Evolutionary conservation across 2,329 filamentous ascomycete species (phyloP), one percentile per base, ranked within the genome.

Genomic region (Penicillium frequentans): DNA sequence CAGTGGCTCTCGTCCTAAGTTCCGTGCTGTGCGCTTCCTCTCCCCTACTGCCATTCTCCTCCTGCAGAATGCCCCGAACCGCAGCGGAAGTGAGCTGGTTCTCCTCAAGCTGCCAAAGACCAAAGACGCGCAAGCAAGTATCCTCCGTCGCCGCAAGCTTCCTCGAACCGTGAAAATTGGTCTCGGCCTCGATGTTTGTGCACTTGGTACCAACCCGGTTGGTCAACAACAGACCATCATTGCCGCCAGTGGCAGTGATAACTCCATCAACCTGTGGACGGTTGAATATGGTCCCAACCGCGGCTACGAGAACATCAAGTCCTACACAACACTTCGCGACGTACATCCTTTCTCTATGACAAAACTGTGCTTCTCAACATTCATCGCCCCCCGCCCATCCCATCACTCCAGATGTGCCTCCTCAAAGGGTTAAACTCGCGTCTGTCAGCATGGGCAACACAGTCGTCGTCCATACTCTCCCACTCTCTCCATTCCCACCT

Each of bases 391-490:
- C 83, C 1, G 55, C 67, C 4, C 68, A 77, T 50, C 72, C 83
- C n/a, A 78, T 82, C 60, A 77, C 75, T 3, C 70, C 79, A 65
- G 72, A 77, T 54, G 77, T 76, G 50, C 69, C 72, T 37, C 80
- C 84, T 16, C 83, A 87, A 65, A 85, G 85, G 67, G 78, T 96
- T 64, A 90, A 90, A 66, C 84, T 96, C 3, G 92, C 90, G 29
- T 93, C 90, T 47, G 89, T 91, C 42, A 91, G 89, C 49, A 86
- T 96, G 65, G 88, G 86, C 58, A 93, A 92, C 71, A 90, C 87
- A 0, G 85, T 92, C 42, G 86, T 89, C 29, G 87, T 96, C 26
- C 90, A 96, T 73, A 89, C 86, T 39, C 86, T 96, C 60, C 87
- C 90, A 0, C 82, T 96, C 6, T 71, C 76, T 5, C 76, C 76